These are phyloP conservation scores for Cordyceps cicadae DNA, from an alignment of 2,329 filamentous ascomycete species.

Conservation along the genomic window DNA sequence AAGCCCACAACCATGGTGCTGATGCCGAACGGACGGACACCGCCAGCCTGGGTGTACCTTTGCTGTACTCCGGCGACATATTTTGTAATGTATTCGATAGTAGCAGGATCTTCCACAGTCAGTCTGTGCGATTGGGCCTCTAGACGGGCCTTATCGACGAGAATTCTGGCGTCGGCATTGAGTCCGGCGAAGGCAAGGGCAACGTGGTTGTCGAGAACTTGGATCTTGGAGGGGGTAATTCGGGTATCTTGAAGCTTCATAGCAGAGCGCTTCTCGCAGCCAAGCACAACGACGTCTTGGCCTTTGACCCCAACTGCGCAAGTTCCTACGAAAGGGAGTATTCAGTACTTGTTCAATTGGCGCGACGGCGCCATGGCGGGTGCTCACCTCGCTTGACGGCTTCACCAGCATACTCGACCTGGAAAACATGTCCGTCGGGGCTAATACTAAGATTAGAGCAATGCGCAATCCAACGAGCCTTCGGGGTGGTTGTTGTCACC, in stretches of 20 bases:
- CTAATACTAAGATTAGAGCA: conserved; percentile 48
- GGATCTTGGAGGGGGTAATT: conserved; percentile 98
- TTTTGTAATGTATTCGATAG: conserved; percentile 99
- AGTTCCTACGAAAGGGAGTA: conserved; percentile 54
- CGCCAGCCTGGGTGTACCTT: conserved; percentile 96
- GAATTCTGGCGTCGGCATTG: conserved; percentile 94
- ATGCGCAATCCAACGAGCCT: not conserved
- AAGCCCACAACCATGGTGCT: conserved; percentile 98
- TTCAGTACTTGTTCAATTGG: conserved; percentile 2
- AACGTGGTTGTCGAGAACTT: conserved; percentile 89
- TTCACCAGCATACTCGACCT: conserved; percentile 98
- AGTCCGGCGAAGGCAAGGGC: conserved; percentile 94
- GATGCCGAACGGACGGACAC: conserved; percentile 97
- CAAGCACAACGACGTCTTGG: conserved; percentile 84
- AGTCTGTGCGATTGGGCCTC: conserved; percentile 96
- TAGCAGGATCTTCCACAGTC: conserved; percentile 93
- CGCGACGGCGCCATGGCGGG: not conserved
- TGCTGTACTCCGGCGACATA: conserved; percentile 97
- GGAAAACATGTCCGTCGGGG: conserved; percentile 98
- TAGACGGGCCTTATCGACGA: conserved; percentile 94
- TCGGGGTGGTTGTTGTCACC: conserved; percentile 41
- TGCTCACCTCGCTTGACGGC: conserved; percentile 88
- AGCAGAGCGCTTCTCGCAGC: conserved; percentile 96
- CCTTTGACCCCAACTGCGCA: conserved; percentile 98
- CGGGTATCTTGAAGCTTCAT: conserved; percentile 99